phyloP scores from a whole-genome alignment of 345 rosid genomes.

The Cardiospermum halicacabum region DNA sequence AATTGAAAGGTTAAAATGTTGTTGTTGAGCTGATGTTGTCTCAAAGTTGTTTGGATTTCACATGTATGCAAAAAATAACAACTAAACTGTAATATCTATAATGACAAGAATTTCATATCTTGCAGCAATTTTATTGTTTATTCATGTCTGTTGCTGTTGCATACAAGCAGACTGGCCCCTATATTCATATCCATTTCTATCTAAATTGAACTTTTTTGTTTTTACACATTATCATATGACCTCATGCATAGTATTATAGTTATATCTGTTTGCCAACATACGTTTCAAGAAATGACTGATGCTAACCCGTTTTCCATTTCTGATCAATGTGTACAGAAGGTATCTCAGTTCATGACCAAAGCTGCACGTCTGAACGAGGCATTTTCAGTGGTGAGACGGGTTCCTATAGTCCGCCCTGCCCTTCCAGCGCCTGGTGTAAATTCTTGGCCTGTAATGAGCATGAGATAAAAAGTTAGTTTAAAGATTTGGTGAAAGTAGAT shows the following conservation, averaged over 20 bases:
- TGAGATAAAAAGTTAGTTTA: conserved; percentile 51
- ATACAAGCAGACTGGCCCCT: too few species aligned
- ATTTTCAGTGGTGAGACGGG: conserved; percentile 73
- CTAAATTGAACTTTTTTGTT: not conserved
- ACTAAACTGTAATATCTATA: not conserved
- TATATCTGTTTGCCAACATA: not conserved
- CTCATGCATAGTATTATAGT: not conserved
- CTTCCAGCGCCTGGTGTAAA: conserved; percentile 57
- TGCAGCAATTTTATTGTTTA: not conserved
- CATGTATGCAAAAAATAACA: not conserved
- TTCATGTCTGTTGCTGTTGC: too few species aligned
- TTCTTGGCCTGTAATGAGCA: conserved; percentile 80
- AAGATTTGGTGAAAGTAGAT: not conserved
- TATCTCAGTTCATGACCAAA: conserved; percentile 60
- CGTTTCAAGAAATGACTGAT: not conserved
- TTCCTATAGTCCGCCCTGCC: conserved; percentile 70
- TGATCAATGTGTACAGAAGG: conserved; percentile 50
- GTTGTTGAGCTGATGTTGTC: not conserved
- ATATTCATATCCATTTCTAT: not conserved
- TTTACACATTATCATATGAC: not conserved
- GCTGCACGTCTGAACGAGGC: conserved; percentile 85
- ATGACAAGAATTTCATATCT: not conserved
- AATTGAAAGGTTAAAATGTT: not conserved
- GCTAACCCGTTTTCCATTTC: not conserved
- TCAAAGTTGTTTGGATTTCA: not conserved